Base-by-base conservation (phyloP, 1,284 basidiomycete genomes). In the Puccinia novopanici region DNA sequence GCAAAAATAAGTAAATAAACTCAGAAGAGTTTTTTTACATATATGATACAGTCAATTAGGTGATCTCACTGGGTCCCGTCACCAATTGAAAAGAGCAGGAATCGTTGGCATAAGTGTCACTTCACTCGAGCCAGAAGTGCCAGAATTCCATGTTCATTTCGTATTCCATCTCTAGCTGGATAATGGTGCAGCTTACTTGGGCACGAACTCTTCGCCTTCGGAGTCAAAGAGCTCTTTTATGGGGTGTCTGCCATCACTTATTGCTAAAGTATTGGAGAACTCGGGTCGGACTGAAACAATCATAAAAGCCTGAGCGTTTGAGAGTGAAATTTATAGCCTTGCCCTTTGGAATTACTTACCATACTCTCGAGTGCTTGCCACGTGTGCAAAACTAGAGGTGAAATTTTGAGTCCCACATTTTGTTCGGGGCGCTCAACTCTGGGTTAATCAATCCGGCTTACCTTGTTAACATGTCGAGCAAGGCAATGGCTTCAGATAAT, bases 211-310 rank as follows among this genome's bases (percentile, higher is more conserved):
- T 1, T 73, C 67, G 30, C 24, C 42, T 13, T 76, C 77, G 2
- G 59, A 40, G 40, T 76, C 75, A 42, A 68, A 63, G 17, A 61
- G 72, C 54, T 74, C 73, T 57, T 75, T 81, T 10, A 75, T 81
- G 27, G 94, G 93, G 85, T 95, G 94, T 10, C 92, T 89, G 1
- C 94, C 93, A 0, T 90, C 89, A 84, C 93, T 94, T 84, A 96
- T 91, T 19, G 93, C 93, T 6, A 96, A 87, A 0, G 92, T 93
- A 0, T 90, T 91, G 2, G 91, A 92, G 83, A 94, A 95, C 84
- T 94, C 92, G 0, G 94, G 94, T 2, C 93, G 91, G 17, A 92
- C 93, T 95, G 82, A 10, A 17, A 17, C 15, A 34, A 1, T 4
- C 13, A 59, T 37, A 19, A n/a, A 34, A 34, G 27, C 24, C 57